Base-by-base conservation (phyloP, 2,329 filamentous ascomycete genomes). In the Sphaerulina populicola region DNA sequence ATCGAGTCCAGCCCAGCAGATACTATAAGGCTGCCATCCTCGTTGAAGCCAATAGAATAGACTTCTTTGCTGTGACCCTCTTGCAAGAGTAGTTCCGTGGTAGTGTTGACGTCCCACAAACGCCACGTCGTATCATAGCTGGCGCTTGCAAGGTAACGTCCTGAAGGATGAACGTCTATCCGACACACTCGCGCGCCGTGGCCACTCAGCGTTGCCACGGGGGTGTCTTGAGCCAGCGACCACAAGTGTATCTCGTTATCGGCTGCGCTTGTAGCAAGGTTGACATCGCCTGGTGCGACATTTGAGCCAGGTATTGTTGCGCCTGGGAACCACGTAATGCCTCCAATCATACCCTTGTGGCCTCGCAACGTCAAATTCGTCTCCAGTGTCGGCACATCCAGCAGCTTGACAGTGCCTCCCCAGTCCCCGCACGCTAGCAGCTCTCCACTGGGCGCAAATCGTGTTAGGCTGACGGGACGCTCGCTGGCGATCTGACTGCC, bases 121-220 rank as follows among this genome's bases (percentile, higher is more conserved):
- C 91, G 82, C 93, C 93, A 98, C 0, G 93, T 95, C 2, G 89
- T 95, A 66, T 98, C 93, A 63, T 93, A 93, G 0, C 89, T 95
- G 6, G 93, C 93, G 1, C 90, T 95, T 4, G 91, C 93, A 5
- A 97, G 75, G 64, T 91, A 97, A 55, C 79, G 79, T 3, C 91
- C 91, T 0, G 88, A 94, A 0, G 93, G 93, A 60, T 98, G 93
- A 64, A 97, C 95, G 53, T 95, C 93, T 10, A 94, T 85, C 51
- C 91, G 82, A 62, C 89, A 95, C 7, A 98, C 89, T 55, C 93
- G 83, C 48, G 86, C 86, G 4, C 80, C 83, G 65, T 98, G 93
- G 0, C 91, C 93, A 21, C 83, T 78, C 0, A 97, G 75, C 0
- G 86, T 94, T 0, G 86, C 79, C 3, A 96, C 66, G 0, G 93